A percentile compares a stretch with the other conserved stretches of the same genome.
phyloP scores from a whole-genome alignment of 2,329 filamentous ascomycete species.

The Aspergillus carbonarius region DNA sequence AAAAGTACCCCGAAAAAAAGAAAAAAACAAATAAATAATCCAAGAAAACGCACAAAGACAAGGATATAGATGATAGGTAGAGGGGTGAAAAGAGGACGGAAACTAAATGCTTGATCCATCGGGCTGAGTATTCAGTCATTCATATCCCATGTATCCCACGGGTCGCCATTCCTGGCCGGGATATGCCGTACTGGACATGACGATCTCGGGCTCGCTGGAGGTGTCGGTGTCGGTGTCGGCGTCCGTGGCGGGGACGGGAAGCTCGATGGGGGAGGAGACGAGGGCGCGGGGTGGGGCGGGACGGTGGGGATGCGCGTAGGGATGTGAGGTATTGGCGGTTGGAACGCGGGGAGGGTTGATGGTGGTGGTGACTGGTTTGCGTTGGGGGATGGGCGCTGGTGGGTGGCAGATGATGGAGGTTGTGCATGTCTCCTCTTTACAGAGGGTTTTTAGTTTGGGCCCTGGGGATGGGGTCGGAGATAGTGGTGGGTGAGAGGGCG shows the following conservation, averaged over 20 bases:
- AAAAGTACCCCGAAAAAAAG: no score
- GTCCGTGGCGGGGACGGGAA: conserved; percentile 33
- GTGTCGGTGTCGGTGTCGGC: conserved; percentile 39
- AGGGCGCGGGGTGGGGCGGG: conserved; percentile 24
- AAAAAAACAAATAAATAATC: no score
- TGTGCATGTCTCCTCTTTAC: background rate
- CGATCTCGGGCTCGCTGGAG: conserved; percentile 43
- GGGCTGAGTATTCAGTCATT: background rate
- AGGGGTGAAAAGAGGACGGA: no score
- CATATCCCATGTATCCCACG: conserved; percentile 15
- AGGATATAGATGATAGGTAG: no score
- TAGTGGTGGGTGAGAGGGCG: background rate
- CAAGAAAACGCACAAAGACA: no score
- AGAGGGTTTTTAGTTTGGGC: background rate
- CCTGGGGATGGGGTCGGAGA: background rate
- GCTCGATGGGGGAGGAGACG: conserved; percentile 32
- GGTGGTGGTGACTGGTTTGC: background rate
- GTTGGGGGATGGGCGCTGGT: no score
- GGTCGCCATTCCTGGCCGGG: conserved; percentile 51
- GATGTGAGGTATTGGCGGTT: no score
- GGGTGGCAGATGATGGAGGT: background rate
- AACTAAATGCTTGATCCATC: no score
- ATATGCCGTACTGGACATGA: conserved; percentile 51
- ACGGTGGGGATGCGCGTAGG: conserved; percentile 17
- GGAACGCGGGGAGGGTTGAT: conserved; percentile 4